phyloP scores from a whole-genome alignment of 192 early-diverging fungal genomes.

The Coemansia sp. region DNA sequence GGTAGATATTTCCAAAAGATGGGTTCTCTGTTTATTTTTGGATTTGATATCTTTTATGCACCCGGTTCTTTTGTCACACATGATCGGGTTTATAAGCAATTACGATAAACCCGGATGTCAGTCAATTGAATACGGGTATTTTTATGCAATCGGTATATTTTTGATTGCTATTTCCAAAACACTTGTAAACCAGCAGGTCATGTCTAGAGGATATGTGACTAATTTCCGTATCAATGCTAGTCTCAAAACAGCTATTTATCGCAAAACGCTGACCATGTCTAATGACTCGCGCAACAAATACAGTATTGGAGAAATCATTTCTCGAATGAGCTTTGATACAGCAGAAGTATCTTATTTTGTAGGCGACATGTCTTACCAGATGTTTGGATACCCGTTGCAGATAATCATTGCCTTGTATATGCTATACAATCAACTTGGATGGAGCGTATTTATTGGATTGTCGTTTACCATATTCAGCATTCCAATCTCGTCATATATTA shows the following conservation, averaged over 20 bases:
- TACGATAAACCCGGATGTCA: slow-evolving; percentile 60
- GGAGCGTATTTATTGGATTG: slow-evolving; percentile 85
- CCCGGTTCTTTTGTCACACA: slow-evolving; percentile 75
- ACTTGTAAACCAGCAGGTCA: too few relatives aligned
- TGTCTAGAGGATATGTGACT: too few relatives aligned
- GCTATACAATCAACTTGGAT: slow-evolving; percentile 81
- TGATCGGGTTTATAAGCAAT: slow-evolving; percentile 71
- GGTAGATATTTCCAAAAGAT: slow-evolving; percentile 69
- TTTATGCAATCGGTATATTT: slow-evolving; percentile 85
- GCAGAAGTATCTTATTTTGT: slow-evolving; percentile 24
- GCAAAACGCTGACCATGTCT: slow-evolving; percentile 83
- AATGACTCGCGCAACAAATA: slow-evolving; percentile 81
- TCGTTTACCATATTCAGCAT: slow-evolving; percentile 81
- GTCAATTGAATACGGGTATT: slow-evolving; percentile 75
- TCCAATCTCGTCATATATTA: slow-evolving; percentile 77
- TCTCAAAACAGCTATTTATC: slow-evolving; percentile 85
- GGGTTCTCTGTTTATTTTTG: slow-evolving; percentile 77
- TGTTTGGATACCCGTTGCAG: too few relatives aligned
- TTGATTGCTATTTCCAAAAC: not conserved
- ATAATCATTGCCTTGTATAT: slow-evolving; percentile 57
- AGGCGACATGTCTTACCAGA: slow-evolving; percentile 8
- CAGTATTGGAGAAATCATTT: slow-evolving; percentile 81
- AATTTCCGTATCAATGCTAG: slow-evolving; percentile 27
- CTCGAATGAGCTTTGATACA: slow-evolving; percentile 72
- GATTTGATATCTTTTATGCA: slow-evolving; percentile 85